Evolutionary conservation across 1,284 basidiomycete genomes (phyloP).

Genomic region (Acaromyces ingoldii): DNA sequence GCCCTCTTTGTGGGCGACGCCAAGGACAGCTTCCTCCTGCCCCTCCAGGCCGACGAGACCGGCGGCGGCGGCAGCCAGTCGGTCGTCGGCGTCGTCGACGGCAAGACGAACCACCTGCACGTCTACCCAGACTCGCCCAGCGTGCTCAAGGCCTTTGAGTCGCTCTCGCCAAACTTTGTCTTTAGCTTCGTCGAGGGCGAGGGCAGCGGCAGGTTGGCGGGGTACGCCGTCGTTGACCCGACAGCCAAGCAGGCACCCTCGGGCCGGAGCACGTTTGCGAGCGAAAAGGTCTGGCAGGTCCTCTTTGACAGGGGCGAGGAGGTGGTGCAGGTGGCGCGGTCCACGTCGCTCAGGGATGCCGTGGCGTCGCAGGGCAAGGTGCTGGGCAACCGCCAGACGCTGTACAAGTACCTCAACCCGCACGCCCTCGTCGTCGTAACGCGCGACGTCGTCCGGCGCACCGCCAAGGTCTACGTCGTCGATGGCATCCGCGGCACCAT

Average conservation of each 20-base stretch:
- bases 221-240: slow-evolving; percentile 14
- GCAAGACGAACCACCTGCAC: slow-evolving; percentile 47
- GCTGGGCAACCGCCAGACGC: slow-evolving; percentile 74
- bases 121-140: slow-evolving; percentile 31
- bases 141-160: slow-evolving; percentile 22
- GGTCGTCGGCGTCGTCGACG: slow-evolving; percentile 63
- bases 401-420: slow-evolving; percentile 93
- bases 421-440: slow-evolving; percentile 68
- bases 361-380: slow-evolving; percentile 78
- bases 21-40: slow-evolving; percentile 34
- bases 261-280: slow-evolving; percentile 16
- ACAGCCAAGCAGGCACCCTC: neutral
- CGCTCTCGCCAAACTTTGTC: neutral
- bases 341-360: slow-evolving; percentile 8
- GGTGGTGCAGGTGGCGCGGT: slow-evolving; percentile 14
- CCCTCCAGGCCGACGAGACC: slow-evolving; percentile 24
- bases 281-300: slow-evolving; percentile 28
- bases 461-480: slow-evolving; percentile 63
- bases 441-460: slow-evolving; percentile 50
- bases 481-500: slow-evolving; percentile 73
- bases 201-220: slow-evolving; percentile 6
- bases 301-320: slow-evolving; percentile 23
- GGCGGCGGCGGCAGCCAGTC: slow-evolving; percentile 46
- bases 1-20: slow-evolving; percentile 26
- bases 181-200: neutral